Conservation (phyloP, 208 protist genomes). For the Leishmania amazonensis region DNA sequence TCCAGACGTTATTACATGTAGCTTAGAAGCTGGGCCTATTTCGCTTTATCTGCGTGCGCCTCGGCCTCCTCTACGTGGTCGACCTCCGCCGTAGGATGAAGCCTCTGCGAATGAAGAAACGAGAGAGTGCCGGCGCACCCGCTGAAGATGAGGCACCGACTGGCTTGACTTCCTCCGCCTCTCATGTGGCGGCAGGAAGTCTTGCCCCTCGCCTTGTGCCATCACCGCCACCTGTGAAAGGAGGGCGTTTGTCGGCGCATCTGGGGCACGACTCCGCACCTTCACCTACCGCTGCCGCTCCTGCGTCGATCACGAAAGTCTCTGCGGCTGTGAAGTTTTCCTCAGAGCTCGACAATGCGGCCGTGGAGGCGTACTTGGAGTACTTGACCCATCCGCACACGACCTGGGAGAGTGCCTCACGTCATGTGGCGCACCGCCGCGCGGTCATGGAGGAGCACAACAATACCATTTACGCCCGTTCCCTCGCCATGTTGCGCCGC, state of each 20-base stretch:
- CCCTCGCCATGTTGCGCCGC: slow-evolving; percentile 39
- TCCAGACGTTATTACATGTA: neutral
- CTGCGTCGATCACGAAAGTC: neutral
- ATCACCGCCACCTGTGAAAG: neutral
- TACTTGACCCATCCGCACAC: slow-evolving; percentile 86
- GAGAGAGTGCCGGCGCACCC: neutral
- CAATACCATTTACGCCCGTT: slow-evolving; percentile 50
- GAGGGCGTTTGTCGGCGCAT: neutral
- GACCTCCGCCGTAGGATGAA: slow-evolving; percentile 1
- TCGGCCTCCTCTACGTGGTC: neutral
- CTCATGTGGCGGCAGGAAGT: neutral
- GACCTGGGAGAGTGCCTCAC: slow-evolving; percentile 83
- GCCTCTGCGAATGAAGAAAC: slow-evolving; percentile 14
- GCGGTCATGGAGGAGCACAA: slow-evolving; percentile 52
- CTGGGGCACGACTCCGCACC: neutral
- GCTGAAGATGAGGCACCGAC: neutral
- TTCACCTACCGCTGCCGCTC: neutral
- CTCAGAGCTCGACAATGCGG: slow-evolving; percentile 70
- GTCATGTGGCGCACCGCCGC: slow-evolving; percentile 33
- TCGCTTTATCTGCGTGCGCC: neutral
- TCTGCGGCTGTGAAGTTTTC: slow-evolving; percentile 33
- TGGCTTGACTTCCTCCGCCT: neutral
- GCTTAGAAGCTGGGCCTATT: neutral
- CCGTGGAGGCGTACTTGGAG: slow-evolving; percentile 82
- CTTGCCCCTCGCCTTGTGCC: neutral